Conservation (phyloP, 345 rosid species). For the Euphorbia tirucalli region DNA sequence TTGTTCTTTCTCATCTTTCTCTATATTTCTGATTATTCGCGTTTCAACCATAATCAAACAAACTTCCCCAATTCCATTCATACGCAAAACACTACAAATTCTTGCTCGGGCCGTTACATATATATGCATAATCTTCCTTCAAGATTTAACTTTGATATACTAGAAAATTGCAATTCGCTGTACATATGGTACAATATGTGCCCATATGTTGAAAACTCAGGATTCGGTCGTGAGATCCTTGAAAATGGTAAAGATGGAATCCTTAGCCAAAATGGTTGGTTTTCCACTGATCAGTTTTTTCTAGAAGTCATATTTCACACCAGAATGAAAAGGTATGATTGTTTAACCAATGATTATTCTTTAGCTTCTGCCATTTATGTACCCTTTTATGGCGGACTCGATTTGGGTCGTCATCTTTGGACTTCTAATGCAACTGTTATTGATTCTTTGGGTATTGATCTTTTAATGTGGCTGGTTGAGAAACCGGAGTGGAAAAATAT, state of each 20-base stretch:
- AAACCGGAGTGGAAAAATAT: constrained; percentile 17
- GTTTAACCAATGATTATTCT: constrained; percentile 19
- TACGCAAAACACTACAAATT: not conserved
- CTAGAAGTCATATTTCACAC: constrained; percentile 18
- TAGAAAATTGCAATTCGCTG: constrained; percentile 13
- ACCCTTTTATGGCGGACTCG: constrained; percentile 19
- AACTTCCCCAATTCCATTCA: not conserved
- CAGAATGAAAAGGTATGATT: constrained; percentile 21
- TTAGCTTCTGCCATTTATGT: constrained; percentile 24
- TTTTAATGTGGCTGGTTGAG: constrained; percentile 12
- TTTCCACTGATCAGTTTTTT: constrained; percentile 22
- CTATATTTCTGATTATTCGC: not conserved
- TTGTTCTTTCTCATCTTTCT: not conserved
- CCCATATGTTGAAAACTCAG: constrained; percentile 10
- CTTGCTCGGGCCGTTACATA: constrained; percentile 21
- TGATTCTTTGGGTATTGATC: constrained; percentile 15
- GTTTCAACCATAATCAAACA: not conserved
- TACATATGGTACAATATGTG: constrained; percentile 19
- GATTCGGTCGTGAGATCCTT: constrained; percentile 14
- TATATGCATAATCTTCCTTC: constrained; percentile 21
- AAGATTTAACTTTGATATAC: constrained; percentile 10
- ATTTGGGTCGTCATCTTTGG: constrained; percentile 20
- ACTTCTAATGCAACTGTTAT: not conserved
- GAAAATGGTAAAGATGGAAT: not conserved
- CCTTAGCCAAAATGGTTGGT: constrained; percentile 18